Percentiles rank a stretch among this genome's conserved stretches.
These are phyloP conservation scores for Jasminum sambac DNA, from an alignment of 257 asterid species.

Conservation along the genomic window DNA sequence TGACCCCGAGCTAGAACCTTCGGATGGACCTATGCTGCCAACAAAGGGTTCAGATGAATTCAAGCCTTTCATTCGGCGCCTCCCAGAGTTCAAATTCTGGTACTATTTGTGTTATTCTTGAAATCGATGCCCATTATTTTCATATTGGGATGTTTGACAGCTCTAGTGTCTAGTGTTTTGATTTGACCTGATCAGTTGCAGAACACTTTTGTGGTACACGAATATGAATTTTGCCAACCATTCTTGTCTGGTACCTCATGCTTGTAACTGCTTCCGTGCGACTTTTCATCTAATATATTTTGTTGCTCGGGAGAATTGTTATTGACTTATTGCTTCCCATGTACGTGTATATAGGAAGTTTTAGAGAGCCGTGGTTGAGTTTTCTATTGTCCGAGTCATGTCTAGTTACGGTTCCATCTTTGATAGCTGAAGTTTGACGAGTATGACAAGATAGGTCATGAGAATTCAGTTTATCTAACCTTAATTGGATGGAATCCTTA, in stretches of 20 bases:
- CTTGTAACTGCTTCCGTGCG: neutral
- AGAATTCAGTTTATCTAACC: neutral
- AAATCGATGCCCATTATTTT: constrained; percentile 5
- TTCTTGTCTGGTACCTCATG: constrained; percentile 1
- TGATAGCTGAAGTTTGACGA: neutral
- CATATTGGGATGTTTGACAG: constrained; percentile 6
- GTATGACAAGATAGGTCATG: neutral
- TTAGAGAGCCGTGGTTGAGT: constrained; percentile 9
- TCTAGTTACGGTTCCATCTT: neutral
- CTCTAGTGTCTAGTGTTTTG: neutral
- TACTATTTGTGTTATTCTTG: constrained; percentile 13
- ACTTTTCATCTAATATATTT: neutral
- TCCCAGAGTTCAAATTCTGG: constrained; percentile 75
- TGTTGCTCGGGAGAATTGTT: constrained; percentile 8
- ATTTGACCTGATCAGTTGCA: neutral
- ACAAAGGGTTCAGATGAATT: constrained; percentile 70
- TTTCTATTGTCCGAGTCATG: constrained; percentile 3
- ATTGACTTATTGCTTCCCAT: neutral
- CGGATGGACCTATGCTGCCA: constrained; percentile 62
- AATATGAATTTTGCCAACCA: neutral
- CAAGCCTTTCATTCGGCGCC: constrained; percentile 71
- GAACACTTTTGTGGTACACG: neutral
- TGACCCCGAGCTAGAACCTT: constrained; percentile 54
- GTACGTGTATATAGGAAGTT: neutral
- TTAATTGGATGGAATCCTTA: constrained; percentile 6